Conservation (phyloP, 768 basidiomycete species). For the Mycena vulgaris region DNA sequence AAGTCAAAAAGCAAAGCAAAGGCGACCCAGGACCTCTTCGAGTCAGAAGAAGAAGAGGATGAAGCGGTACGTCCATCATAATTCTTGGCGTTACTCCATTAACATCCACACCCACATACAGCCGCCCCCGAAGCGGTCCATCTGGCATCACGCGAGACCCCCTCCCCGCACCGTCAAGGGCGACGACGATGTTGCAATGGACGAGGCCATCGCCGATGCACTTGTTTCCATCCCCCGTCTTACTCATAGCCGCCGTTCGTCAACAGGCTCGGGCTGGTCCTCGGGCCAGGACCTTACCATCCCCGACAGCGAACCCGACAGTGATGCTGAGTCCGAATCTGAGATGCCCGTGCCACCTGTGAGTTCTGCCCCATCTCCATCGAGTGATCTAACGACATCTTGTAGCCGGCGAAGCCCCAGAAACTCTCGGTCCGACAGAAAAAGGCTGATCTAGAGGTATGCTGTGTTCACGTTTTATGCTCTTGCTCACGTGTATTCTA, state of each 20-base stretch:
- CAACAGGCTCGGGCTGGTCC: neutral
- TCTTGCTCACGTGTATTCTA: neutral
- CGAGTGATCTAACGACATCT: neutral
- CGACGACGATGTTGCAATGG: neutral
- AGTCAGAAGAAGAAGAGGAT: no score
- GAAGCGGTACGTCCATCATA: no score
- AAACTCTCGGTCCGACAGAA: conserved; percentile 2
- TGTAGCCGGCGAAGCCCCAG: neutral
- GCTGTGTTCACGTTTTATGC: neutral
- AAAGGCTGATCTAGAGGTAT: conserved; percentile 4
- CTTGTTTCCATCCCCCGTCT: neutral
- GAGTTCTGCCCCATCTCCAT: neutral
- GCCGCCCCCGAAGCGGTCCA: no score
- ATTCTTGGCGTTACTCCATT: no score
- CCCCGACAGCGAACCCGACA: neutral
- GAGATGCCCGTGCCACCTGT: neutral
- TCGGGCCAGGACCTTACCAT: neutral
- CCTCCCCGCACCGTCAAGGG: neutral
- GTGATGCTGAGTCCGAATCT: neutral
- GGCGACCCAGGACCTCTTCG: no score
- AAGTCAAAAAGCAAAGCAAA: no score
- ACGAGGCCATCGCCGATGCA: conserved; percentile 10
- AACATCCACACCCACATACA: no score
- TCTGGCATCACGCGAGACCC: neutral
- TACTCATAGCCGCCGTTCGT: conserved; percentile 2